Conservation (phyloP, 2,329 filamentous ascomycete genomes). For the Pyrenophora seminiperda region DNA sequence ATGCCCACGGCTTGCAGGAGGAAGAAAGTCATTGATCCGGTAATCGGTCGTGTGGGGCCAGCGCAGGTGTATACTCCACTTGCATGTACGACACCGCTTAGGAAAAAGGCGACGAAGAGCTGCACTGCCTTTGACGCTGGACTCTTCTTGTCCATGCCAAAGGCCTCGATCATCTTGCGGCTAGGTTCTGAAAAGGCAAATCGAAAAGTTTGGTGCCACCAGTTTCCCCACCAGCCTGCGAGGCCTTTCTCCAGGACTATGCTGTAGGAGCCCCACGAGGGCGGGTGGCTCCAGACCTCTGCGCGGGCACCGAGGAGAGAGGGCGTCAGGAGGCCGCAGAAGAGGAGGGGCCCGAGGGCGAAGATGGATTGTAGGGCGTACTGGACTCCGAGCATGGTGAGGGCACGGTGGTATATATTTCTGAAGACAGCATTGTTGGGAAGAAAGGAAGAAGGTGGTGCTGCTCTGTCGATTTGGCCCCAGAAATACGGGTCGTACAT, state of each 20-base stretch:
- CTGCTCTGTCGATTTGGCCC: conserved; percentile 53
- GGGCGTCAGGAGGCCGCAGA: conserved; percentile 63
- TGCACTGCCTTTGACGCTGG: conserved; percentile 48
- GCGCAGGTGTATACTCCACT: conserved; percentile 70
- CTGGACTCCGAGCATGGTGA: conserved; percentile 64
- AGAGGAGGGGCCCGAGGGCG: conserved; percentile 64
- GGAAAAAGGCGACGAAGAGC: conserved; percentile 63
- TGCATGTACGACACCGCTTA: conserved; percentile 73
- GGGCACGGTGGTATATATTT: conserved; percentile 60
- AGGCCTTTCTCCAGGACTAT: conserved; percentile 71
- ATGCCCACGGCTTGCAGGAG: conserved; percentile 70
- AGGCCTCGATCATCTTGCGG: conserved; percentile 50
- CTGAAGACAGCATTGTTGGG: conserved; percentile 54
- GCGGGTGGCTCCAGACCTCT: conserved; percentile 66
- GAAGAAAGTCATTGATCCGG: conserved; percentile 70
- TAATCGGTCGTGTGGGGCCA: conserved; percentile 56
- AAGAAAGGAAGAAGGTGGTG: conserved; percentile 54
- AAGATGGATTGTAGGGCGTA: conserved; percentile 66
- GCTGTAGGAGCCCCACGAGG: conserved; percentile 59
- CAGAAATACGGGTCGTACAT: conserved; percentile 80
- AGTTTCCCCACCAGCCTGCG: conserved; percentile 79
- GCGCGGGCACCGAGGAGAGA: conserved; percentile 64
- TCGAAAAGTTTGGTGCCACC: conserved; percentile 92
- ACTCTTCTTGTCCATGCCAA: conserved; percentile 40
- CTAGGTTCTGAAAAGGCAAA: conserved; percentile 69